Base-by-base conservation (phyloP, 2,329 filamentous ascomycete genomes). In the Penicillium sp. region DNA sequence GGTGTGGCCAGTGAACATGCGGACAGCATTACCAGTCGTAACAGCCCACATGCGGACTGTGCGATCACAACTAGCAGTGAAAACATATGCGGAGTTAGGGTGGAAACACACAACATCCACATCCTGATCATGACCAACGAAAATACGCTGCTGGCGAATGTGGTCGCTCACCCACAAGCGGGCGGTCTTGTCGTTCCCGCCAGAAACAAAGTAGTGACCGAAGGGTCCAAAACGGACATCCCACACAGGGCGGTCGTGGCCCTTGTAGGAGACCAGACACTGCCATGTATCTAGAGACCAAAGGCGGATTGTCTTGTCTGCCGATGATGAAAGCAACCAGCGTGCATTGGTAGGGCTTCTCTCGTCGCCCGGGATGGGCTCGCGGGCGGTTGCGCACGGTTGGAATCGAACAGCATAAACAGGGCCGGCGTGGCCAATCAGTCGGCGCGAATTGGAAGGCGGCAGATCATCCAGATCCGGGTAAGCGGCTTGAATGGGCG, bases 1-100 rank as follows among this genome's bases (percentile, higher is more conserved):
- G 0, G 83, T 87, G 65, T 99, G 93, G 1, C 93, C 93, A 0
- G 88, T 90, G 66, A 97, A 95, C 63, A 97, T 83, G 22, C 93
- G 87, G 4, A 96, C 88, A 30, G 90, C 89, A 54, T 86, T 84
- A 25, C 93, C 93, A 8, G 87, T 92, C 10, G 83, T 80, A n/a
- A 96, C 82, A 9, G 90, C 86, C 93, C 93, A 99, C 92, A 99
- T 97, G 27, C 93, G 86, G 29, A 97, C 88, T 0, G 90, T 93
- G 69, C 92, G 92, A 70, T 99, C 91, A 58, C 88, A 88, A 11
- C 89, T 95, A 3, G 88, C 90, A 0, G 93, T 96, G 70, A 99
- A 96, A 37, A 96, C 77, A 62, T 97, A 99, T 5, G 87, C 83
- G 14, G 89, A 89, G 66, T 99, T 99, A 0, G 92, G 89, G 63